Conservation (phyloP, 73 alveolate genomes). For the Paramecium pentaurelia region DNA sequence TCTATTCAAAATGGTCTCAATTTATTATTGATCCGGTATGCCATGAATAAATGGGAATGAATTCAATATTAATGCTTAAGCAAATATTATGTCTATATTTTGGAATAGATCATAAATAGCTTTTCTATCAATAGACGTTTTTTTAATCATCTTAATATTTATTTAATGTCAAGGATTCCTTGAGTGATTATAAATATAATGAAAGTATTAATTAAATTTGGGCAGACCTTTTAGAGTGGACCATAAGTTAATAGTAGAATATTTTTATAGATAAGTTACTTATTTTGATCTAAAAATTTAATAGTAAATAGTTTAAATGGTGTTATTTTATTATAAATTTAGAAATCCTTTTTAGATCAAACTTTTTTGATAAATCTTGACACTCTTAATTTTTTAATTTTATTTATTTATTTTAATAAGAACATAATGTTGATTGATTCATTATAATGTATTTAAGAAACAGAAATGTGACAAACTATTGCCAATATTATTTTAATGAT, state of each 20-base stretch:
- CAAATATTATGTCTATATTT: not conserved
- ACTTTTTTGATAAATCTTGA: not conserved
- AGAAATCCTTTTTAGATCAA: not conserved
- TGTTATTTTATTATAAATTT: not conserved
- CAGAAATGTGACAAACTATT: not conserved
- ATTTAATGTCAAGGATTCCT: not conserved
- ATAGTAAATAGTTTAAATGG: not conserved
- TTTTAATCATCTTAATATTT: slow-evolving; percentile 1
- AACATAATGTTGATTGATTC: not conserved
- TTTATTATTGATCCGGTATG: not conserved
- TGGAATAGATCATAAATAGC: not conserved
- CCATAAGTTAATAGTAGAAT: not conserved
- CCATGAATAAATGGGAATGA: not conserved
- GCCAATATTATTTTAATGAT: not conserved
- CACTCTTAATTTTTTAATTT: not conserved
- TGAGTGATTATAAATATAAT: not conserved
- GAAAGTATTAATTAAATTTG: not conserved
- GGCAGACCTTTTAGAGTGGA: not conserved
- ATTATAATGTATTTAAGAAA: not conserved
- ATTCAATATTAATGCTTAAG: not conserved
- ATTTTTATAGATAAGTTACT: not conserved
- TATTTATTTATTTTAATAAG: not conserved
- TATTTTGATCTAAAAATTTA: not conserved
- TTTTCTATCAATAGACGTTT: slow-evolving; percentile 10
- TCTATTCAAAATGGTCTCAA: not conserved